Base-by-base conservation (phyloP, 495 filamentous ascomycete species). In the Hypoxylon crocopeplum region DNA sequence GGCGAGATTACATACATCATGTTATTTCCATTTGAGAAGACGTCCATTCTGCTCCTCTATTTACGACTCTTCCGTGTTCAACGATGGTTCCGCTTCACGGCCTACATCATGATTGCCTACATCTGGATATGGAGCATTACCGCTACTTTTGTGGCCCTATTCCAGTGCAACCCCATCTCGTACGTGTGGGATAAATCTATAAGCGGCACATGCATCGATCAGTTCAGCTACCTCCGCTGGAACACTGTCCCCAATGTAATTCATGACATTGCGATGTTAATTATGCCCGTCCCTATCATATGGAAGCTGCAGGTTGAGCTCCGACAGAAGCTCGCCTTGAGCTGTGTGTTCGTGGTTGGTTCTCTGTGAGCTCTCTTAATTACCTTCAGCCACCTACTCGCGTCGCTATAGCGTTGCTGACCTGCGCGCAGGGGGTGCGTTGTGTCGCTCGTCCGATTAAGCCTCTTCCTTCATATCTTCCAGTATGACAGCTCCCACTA, bases 121-220 rank as follows among this genome's bases (percentile, higher is more conserved):
- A 59, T 72, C 34, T 72, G 56, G 56, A 16, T 65, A n/a, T 55
- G 50, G 44, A 67, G 69, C 29, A 54, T 77, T 46, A 67, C 76
- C 16, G 69, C 75, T 13, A 71, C 78, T 29, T 53, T 82, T 21
- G 76, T 74, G 36, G 77, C 77, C 42, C 71, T 82, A 40, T 73
- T 79, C 55, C 82, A 84, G 64, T 79, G 77, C 49, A 68, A 38
- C 0, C 76, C 77, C 1, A 29, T 77, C 8, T 59, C 61, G 1
- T 73, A 55, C 41, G 69, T 74, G 27, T 79, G 69, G 70, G 53
- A 75, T 36, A 37, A 39, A 6, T 27, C 25, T 11, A 39, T 65
- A 1, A 12, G 30, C n/a, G 44, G 53, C 10, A 32, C 24, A 11
- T 57, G 53, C 29, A 49, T 57, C 27, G 24, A 57, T 33, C 53